Evolutionary conservation across 192 early-diverging fungal species (phyloP), one percentile per base, ranked within the genome.

Genomic region (Helicostylum pulchrum): DNA sequence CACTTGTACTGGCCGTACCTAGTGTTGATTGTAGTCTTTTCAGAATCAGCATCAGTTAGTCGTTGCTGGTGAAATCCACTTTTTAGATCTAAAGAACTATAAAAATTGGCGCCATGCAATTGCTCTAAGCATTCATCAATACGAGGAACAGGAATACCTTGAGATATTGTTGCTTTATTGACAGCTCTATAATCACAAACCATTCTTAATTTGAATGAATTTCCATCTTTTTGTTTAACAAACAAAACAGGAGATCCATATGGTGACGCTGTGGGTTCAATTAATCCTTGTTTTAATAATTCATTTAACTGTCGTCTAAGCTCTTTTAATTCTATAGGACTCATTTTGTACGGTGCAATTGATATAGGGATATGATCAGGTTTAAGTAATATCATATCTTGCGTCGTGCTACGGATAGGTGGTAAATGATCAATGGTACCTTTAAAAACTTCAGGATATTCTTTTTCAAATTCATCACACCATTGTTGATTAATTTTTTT

Each of bases 171-270:
- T 0, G 71, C 26, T 32, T 50, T 67, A 61, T 89, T 87, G 32
- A 89, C 49, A 0, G 71, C 78, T 36, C 82, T 55, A 51, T 85
- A 87, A 47, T 83, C 83, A 0, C 85, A 49, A 23, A 81, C 83
- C 32, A 83, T 51, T 0, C 77, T 54, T 17, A 85, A 36, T 36
- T 36, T 36, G 7, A 36, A 36, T 5, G 34, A 36, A 7, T 51
- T n/a, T 7, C 49, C 49, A 20, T 51, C 15, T 20, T 51, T 17
- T 23, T 51, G 7, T 23, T 51, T 51, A 2, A 51, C 21, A 51
- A 51, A 51, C 2, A 51, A 19, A 2, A 51, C 49, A 23, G 49
- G 49, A 51, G 19, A 7, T 15, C 49, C 49, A 7, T 3, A 51
- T 23, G n/a, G 19, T 15, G 49, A 51, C 3, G 7, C 7, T 3